phyloP scores from a whole-genome alignment of 495 filamentous ascomycete genomes.

The Podospora pseudocomata region DNA sequence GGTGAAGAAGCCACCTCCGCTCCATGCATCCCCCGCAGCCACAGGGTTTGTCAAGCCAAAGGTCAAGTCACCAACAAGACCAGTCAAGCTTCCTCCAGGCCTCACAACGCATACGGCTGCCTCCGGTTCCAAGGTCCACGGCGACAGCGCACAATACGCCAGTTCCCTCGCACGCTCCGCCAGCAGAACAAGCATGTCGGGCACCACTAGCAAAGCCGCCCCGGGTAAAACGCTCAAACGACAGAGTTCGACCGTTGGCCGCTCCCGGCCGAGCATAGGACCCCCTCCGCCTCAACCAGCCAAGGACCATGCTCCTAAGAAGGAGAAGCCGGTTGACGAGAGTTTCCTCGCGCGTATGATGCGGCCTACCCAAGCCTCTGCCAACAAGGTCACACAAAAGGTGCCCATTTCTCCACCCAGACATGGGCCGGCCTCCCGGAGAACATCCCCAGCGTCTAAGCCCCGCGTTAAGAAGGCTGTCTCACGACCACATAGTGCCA shows the following conservation, averaged over 20 bases:
- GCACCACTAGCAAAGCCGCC: slow-evolving; percentile 14
- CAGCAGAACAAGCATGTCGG: slow-evolving; percentile 45
- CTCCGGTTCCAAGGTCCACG: slow-evolving; percentile 52
- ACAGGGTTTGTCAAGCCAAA: slow-evolving; percentile 55
- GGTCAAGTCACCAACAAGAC: slow-evolving; percentile 61
- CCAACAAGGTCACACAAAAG: slow-evolving; percentile 74
- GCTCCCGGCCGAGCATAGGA: slow-evolving; percentile 49
- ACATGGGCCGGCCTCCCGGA: slow-evolving; percentile 29
- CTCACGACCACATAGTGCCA: not conserved
- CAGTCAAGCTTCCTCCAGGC: slow-evolving; percentile 58
- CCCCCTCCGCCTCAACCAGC: slow-evolving; percentile 44
- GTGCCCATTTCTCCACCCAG: slow-evolving; percentile 42
- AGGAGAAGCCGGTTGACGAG: slow-evolving; percentile 57
- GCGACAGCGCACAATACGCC: slow-evolving; percentile 11
- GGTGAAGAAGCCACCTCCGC: slow-evolving; percentile 35
- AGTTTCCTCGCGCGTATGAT: slow-evolving; percentile 89
- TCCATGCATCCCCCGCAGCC: slow-evolving; percentile 31
- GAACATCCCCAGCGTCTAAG: slow-evolving; percentile 19
- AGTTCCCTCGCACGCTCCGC: slow-evolving; percentile 38
- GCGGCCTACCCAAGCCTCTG: slow-evolving; percentile 77
- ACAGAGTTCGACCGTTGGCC: slow-evolving; percentile 40
- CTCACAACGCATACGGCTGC: slow-evolving; percentile 61
- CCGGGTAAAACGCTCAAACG: slow-evolving; percentile 33
- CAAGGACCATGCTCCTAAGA: slow-evolving; percentile 41
- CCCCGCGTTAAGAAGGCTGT: slow-evolving; percentile 28